Evolutionary conservation across 306 rosid species (phyloP).

Genomic region (Myrica gale): DNA sequence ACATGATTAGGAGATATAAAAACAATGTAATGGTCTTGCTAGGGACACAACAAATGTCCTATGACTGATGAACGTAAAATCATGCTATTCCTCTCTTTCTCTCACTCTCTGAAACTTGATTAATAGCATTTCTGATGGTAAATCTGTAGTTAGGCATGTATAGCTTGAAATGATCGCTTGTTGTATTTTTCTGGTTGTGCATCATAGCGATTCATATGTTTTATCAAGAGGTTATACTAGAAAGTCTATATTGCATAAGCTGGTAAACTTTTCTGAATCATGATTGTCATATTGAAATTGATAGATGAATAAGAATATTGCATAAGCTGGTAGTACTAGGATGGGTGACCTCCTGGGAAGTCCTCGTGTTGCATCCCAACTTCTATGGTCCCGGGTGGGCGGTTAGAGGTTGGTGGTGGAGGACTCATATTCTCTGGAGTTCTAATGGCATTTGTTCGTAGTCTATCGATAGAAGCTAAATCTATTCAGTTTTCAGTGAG

Average conservation of each 20-base stretch:
- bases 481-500: too few relatives aligned
- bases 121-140: neutral
- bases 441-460: too few relatives aligned
- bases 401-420: too few relatives aligned
- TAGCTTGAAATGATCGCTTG: neutral
- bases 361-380: too few relatives aligned
- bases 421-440: too few relatives aligned
- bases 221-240: neutral
- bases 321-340: too few relatives aligned
- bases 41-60: neutral
- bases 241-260: neutral
- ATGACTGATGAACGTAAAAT: neutral
- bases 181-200: neutral
- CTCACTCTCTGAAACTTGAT: neutral
- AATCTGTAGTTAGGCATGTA: neutral
- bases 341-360: too few relatives aligned
- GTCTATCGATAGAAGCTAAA: too few relatives aligned
- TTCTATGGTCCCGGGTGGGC: too few relatives aligned
- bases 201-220: neutral
- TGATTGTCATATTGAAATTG: neutral
- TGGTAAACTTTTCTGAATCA: neutral
- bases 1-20: conserved; percentile 4
- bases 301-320: neutral
- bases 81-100: neutral
- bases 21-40: neutral